These are phyloP conservation scores for Aspergillus udagawae DNA, from an alignment of 2,329 filamentous ascomycete genomes.

Conservation along the genomic window DNA sequence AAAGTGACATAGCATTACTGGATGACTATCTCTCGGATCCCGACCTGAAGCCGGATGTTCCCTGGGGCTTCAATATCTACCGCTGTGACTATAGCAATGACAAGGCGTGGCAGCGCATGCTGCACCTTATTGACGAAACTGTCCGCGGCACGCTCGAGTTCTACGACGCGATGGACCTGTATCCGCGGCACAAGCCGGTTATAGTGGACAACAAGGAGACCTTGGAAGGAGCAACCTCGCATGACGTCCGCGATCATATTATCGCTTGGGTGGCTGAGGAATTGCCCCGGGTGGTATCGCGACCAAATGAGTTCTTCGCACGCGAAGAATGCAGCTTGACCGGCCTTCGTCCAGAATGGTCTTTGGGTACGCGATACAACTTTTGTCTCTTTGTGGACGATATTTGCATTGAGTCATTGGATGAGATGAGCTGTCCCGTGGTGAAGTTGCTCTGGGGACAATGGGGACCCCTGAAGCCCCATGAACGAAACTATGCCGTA, in stretches of 20 bases:
- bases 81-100: slow-evolving; percentile 14
- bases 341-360: background rate
- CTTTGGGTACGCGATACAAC: slow-evolving; percentile 10
- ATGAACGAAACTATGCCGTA: slow-evolving; percentile 10
- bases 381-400: slow-evolving; percentile 16
- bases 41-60: background rate
- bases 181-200: background rate
- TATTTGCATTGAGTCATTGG: slow-evolving; percentile 12
- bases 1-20: background rate
- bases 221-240: background rate
- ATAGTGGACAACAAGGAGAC: background rate
- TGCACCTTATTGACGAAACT: slow-evolving; percentile 6
- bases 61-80: slow-evolving; percentile 15
- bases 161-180: background rate
- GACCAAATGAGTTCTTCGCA: background rate
- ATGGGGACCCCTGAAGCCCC: slow-evolving; percentile 6
- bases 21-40: background rate
- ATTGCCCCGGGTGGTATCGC: background rate
- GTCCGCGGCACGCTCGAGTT: background rate
- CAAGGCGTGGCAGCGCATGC: slow-evolving; percentile 11
- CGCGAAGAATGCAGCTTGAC: background rate
- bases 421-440: slow-evolving; percentile 10
- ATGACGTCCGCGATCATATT: background rate
- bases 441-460: slow-evolving; percentile 10
- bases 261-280: background rate